Evolutionary conservation across 352 stramenopile genomes (phyloP), one percentile per base, ranked within the genome.

Genomic region (Phytopythium helicoides): DNA sequence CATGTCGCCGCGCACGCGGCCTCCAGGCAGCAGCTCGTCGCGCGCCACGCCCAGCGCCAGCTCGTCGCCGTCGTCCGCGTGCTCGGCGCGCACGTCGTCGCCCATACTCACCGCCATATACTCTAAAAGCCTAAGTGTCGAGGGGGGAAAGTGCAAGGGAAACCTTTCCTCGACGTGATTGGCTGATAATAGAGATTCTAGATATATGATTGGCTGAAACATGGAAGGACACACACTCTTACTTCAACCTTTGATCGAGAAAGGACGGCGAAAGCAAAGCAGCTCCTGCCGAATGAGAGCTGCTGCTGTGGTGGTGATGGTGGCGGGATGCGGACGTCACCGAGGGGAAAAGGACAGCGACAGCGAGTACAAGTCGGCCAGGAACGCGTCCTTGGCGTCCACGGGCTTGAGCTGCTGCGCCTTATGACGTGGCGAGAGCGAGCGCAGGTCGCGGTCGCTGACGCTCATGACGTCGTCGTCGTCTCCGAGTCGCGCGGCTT

Each of bases 311-410:
- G 19, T n/a, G 18, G 1, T 28, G 14, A 6, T 35, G 5, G 21
- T 10, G 22, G 19, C n/a, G 10, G 21, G 2, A 31, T 3, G 3
- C 3, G 28, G 28, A 3, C 14, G 16, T 38, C 25, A 38, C 26
- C 25, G 28, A 5, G 44, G 44, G 21, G 47, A 53, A n/a, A 42
- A 57, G 31, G 68, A 73, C 41, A 63, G 68, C 34, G 68, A 77
- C 42, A 73, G 36, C 38, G 68, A 77, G 46, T 77, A 77, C 35
- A 77, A 41, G 42, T 77, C 68, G 31, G 64, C 70, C 6, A 77
- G 61, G 37, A 77, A 77, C 0, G 54, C 61, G 23, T 73, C 58
- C 57, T 77, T 77, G 53, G 73, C 61, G 12, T 21, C 22, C n/a
- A 34, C 23, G 22, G 64, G 67, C 28, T 33, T 9, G 28, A 33